Base-by-base conservation (phyloP, 371 early-diverging fungal species). In the Parasitella parasitica region DNA sequence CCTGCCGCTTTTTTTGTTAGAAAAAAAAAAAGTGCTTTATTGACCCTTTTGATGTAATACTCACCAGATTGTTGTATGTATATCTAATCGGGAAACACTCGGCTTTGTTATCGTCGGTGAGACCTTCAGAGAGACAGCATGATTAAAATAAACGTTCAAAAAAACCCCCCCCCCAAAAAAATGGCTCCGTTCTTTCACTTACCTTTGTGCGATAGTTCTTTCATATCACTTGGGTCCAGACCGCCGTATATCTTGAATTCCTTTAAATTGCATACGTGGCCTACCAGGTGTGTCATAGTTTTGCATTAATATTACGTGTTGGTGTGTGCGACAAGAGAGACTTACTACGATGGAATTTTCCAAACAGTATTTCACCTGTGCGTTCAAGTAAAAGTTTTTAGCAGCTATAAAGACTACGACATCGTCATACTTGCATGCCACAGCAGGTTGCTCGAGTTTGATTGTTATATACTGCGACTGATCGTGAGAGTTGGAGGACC, bases 201-300 rank as follows among this genome's bases (percentile, higher is more conserved):
- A 83, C 97, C 97, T 57, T 86, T 84, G 70, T 95, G 94, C 35
- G 96, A 77, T 11, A 97, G 74, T 72, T 97, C 96, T 36, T 80
- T 80, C 90, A 95, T 90, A 64, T 91, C 87, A 53, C 90, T 82
- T 15, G 84, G 84, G 4, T 86, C 72, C 73, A 94, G 74, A 2
- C 95, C 95, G 43, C 93, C 95, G 70, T 76, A 96, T 3, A 98
- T 90, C 70, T 94, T 95, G 84, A 98, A 96, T 75, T 97, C 96
- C 62, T 94, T 96, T 27, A 98, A 72, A 72, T 98, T 98, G 77
- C 97, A 98, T 30, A 97, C 95, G 76, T 98, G 99, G 4, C 88
- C 91, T 89, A 30, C 22, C n/a, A 57, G 24, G 92, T 94, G 2
- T 85, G 89, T n/a, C n/a, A n/a, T n/a, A 94, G 53, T 26, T 5